Base-by-base conservation (phyloP, 768 basidiomycete genomes). In the Serendipita sp. region DNA sequence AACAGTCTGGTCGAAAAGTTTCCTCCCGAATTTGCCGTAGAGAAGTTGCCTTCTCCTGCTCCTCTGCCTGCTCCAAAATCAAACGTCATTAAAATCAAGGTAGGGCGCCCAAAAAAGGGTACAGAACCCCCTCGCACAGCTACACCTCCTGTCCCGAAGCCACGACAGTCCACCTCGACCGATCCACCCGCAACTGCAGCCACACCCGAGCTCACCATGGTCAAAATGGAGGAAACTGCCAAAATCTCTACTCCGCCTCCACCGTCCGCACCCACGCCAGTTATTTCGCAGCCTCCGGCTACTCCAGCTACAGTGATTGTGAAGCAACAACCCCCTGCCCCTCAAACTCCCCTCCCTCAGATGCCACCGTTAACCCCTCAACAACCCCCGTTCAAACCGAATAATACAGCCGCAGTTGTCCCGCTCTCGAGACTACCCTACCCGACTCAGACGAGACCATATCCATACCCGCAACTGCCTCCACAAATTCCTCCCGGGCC, bases 1-100 rank as follows among this genome's bases (percentile, higher is more conserved):
- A 91, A 89, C 82, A 87, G 61, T 75, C 81, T 67, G 90, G 90
- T 70, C 81, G 82, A 26, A 78, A 81, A 66, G 72, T 90, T 82
- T n/a, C 76, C 90, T 50, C 74, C 82, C 13, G 79, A 83, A 64
- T 88, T 89, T 67, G 65, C 67, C 16, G 63, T 67, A 30, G 61
- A 66, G 61, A 66, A 50, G 62, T 61, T 20, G 43, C 65, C 60
- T 61, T 38, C 34, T 5, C 34, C 34, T 38, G 34, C 34, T 38
- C 34, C 34, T 38, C 34, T 7, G 7, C 64, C 62, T 63, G 64
- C 67, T 9, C 60, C 45, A 38, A 66, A 66, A 48, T 24, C 63
- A 9, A 45, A 64, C 17, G 58, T 68, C 16, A 65, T 64, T 28
- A 66, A 66, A 60, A 33, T 66, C n/a, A 66, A 66, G 33, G 45